phyloP scores from a whole-genome alignment of 2,329 filamentous ascomycete genomes.

The Arthrobotrys pseudoclavata region DNA sequence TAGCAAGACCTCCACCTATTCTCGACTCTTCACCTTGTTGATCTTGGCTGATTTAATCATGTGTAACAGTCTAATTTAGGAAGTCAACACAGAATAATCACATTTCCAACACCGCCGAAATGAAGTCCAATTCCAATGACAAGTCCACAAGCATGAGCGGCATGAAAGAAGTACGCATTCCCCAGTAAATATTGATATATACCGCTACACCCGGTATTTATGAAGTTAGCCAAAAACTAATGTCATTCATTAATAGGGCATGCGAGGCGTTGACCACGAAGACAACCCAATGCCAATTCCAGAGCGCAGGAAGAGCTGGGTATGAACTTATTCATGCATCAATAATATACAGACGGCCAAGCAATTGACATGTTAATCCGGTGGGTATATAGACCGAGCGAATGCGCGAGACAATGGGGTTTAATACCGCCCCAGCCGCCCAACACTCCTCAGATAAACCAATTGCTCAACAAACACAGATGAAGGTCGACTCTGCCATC shows the following conservation, averaged over 20 bases:
- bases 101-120: conserved; percentile 34
- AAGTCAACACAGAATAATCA: conserved; percentile 37
- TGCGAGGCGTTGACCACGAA: conserved; percentile 50
- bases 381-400: conserved; percentile 26
- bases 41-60: conserved; percentile 3
- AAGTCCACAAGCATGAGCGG: conserved; percentile 37
- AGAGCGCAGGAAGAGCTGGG: conserved; percentile 53
- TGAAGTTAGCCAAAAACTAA: neutral
- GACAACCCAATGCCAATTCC: conserved; percentile 40
- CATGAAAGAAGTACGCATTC: conserved; percentile 25
- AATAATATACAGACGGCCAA: neutral
- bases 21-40: neutral
- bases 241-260: conserved; percentile 22
- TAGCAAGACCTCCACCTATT: neutral
- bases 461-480: conserved; percentile 36
- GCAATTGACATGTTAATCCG: neutral
- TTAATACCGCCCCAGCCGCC: conserved; percentile 4
- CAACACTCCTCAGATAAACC: conserved; percentile 38
- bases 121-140: conserved; percentile 51
- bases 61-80: conserved; percentile 18
- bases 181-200: neutral
- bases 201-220: neutral
- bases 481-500: conserved; percentile 36
- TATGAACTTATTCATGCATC: conserved; percentile 15
- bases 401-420: conserved; percentile 45